Evolutionary conservation across 257 asterid genomes (phyloP).

Genomic region (Lithospermum erythrorhizon): DNA sequence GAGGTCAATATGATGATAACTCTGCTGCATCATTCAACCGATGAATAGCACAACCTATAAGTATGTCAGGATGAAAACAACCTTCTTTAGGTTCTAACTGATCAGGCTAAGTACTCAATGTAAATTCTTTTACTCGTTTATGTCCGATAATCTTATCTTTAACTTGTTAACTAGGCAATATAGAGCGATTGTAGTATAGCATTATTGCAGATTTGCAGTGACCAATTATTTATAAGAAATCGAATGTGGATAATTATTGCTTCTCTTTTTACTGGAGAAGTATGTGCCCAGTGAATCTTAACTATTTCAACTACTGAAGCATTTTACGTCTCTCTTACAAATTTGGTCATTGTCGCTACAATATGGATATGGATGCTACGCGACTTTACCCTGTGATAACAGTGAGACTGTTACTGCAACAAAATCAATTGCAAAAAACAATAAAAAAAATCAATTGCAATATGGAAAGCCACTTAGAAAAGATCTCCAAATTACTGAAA

Average conservation of each 20-base stretch:
- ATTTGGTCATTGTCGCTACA: no score
- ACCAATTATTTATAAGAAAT: background rate
- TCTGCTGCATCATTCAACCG: constrained; percentile 71
- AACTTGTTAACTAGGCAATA: background rate
- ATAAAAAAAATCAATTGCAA: no score
- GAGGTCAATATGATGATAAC: constrained; percentile 51
- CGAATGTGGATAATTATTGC: no score
- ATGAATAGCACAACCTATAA: constrained; percentile 1
- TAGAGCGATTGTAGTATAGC: background rate
- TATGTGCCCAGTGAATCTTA: no score
- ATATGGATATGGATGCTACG: no score
- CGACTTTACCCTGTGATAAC: no score
- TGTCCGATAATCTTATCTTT: background rate
- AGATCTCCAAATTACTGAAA: background rate
- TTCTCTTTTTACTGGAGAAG: no score
- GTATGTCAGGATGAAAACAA: background rate
- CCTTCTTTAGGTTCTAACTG: background rate
- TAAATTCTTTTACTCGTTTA: background rate
- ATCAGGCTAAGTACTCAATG: background rate
- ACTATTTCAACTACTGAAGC: no score
- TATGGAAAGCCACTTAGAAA: no score
- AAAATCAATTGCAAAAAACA: no score
- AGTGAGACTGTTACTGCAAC: no score
- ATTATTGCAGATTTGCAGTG: background rate
- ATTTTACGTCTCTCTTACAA: no score